Base-by-base conservation (phyloP, 2,329 filamentous ascomycete species). In the Coniochaeta hoffmannii region DNA sequence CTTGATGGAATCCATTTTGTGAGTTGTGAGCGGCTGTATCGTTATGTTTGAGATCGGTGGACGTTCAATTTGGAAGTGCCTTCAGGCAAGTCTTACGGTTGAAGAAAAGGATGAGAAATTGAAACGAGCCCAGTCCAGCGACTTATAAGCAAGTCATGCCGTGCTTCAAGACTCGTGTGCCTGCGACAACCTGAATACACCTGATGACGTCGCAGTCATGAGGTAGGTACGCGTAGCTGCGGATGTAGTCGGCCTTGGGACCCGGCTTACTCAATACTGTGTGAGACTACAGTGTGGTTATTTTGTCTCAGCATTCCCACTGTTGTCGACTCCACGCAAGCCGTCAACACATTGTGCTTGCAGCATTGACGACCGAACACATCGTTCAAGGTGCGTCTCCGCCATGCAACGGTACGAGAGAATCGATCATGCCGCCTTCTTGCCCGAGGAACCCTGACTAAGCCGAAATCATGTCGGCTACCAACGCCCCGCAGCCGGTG, bases 401-500 rank as follows among this genome's bases (percentile, higher is more conserved):
- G 22, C 3, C 5, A 28, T 46, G 41, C 10, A 19, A n/a, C 15
- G 11, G 5, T 46, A n/a, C 26, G 22, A n/a, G 41, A 22, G 6
- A 15, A 1, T 28, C 15, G 24, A 46, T 6, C 9, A 46, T 46
- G 41, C 11, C 41, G 26, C 12, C 11, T 11, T 6, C 15, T 46
- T 15, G 8, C 14, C 12, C 8, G 11, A 6, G 41, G 3, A 26
- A 11, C 2, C 19, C 41, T 14, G 41, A 46, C 11, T 46, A 17
- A 15, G 6, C 22, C n/a, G 41, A 19, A 19, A 19, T 6, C 41
- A 81, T 81, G 78, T 79, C 78, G 72, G 69, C 74, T 62, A 76
- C 67, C 65, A 75, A 76, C 77, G 73, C 77, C 60, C 75, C 78
- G 61, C 82, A 85, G 71, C 87, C 87, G 58, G 88, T 93, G 74